These are phyloP conservation scores for Camelina hispida DNA, from an alignment of 345 rosid species.

Conservation along the genomic window DNA sequence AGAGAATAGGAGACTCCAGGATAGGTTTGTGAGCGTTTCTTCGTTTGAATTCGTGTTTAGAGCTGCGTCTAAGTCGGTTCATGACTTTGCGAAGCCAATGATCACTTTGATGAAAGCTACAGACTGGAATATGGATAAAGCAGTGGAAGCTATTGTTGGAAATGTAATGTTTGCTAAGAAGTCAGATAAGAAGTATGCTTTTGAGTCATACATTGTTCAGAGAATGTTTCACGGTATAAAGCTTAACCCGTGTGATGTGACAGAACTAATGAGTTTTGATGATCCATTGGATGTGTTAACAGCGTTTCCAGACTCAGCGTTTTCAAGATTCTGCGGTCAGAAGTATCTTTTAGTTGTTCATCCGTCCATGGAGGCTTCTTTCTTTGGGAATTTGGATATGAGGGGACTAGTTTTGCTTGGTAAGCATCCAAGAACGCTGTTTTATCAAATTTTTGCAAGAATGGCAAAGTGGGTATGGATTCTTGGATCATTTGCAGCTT, in stretches of 20 bases:
- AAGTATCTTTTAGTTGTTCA: constrained; percentile 68
- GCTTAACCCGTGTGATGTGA: constrained; percentile 44
- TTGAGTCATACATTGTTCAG: constrained; percentile 63
- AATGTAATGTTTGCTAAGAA: constrained; percentile 51
- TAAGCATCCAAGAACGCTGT: constrained; percentile 67
- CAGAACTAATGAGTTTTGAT: constrained; percentile 50
- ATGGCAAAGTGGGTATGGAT: constrained; percentile 73
- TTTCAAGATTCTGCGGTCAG: constrained; percentile 54
- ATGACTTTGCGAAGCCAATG: constrained; percentile 67
- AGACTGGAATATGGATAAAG: constrained; percentile 59
- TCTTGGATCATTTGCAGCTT: constrained; percentile 52
- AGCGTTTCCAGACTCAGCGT: constrained; percentile 53
- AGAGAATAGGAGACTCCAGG: constrained; percentile 44
- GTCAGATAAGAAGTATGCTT: constrained; percentile 65
- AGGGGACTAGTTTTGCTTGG: constrained; percentile 55
- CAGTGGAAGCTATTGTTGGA: constrained; percentile 53
- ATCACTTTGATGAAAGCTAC: constrained; percentile 71
- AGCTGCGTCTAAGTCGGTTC: constrained; percentile 59
- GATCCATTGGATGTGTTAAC: constrained; percentile 55
- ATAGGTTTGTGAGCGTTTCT: constrained; percentile 45
- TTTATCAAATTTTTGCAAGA: constrained; percentile 59
- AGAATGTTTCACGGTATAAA: constrained; percentile 60
- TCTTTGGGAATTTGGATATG: constrained; percentile 70
- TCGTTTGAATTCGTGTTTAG: constrained; percentile 46
- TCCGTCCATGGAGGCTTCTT: constrained; percentile 62